Evolutionary conservation across 169 alveolate species (phyloP), one percentile per base, ranked within the genome.

Genomic region (Babesia ovata): DNA sequence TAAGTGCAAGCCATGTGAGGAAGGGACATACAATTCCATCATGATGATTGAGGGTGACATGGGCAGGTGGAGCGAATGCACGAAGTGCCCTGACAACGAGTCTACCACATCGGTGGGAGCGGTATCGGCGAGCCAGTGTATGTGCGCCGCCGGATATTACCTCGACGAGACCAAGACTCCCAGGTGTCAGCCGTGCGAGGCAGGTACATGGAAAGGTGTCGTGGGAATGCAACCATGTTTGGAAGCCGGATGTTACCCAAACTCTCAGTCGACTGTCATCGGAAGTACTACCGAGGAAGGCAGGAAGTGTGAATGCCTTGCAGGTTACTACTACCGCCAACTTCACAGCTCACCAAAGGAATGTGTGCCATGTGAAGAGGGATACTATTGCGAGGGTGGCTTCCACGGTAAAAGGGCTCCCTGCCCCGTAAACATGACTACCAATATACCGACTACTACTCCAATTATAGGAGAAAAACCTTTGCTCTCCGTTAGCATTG

Each of bases 111-210:
- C 72, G 4, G 92, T 62, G 49, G 95, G 91, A 10, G 79, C 95
- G 48, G 78, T 82, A 48, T 86, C 92, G n/a, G 48, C 75, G 17
- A 76, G 85, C 21, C 92, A 89, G 57, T 92, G 95, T 57, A 69
- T 81, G 57, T 92, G 95, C 56, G 85, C 86, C 53, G 91, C 91
- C 44, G 95, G 95, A n/a, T 91, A 88, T 57, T 87, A 91, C 65
- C 56, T 58, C 22, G 49, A 36, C 16, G 59, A 53, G 19, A 74
- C 62, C 36, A 19, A 17, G 45, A 16, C 3, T 21, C 77, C 73
- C 4, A 62, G 70, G n/a, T 88, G 93, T 52, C 76, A 73, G 36
- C 91, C 91, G 44, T 88, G 93, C 26, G 74, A 72, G 24, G 33
- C 61, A 29, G 93, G 92, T n/a, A 89, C 91, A 50, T 89, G 93